A percentile compares a stretch with the other conserved stretches of the same genome.
phyloP scores from a whole-genome alignment of 345 rosid species.

The Aethionema arabicum region DNA sequence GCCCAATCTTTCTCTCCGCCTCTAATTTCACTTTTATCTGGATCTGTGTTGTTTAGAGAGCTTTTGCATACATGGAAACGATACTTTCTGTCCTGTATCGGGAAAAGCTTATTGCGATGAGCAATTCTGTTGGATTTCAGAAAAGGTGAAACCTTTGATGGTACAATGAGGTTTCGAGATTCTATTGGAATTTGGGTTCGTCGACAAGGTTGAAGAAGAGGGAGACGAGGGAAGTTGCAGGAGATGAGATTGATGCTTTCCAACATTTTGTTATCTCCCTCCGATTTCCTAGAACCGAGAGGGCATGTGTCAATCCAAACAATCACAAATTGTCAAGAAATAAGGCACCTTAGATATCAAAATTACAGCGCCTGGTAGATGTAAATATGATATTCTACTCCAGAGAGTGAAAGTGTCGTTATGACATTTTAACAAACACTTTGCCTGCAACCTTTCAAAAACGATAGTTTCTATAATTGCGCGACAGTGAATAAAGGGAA shows the following conservation, averaged over 20 bases:
- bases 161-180: constrained; percentile 3
- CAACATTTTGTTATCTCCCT: constrained; percentile 39
- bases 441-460: constrained; percentile 24
- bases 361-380: neutral
- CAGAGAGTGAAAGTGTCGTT: constrained; percentile 8
- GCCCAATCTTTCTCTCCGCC: constrained; percentile 64
- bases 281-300: constrained; percentile 1
- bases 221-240: constrained; percentile 48
- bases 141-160: constrained; percentile 26
- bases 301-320: neutral
- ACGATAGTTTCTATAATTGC: constrained; percentile 1
- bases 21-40: constrained; percentile 41
- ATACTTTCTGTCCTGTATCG: constrained; percentile 29
- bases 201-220: constrained; percentile 36
- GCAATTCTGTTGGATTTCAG: constrained; percentile 21
- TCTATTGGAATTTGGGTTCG: constrained; percentile 6
- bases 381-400: neutral
- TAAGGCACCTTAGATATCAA: constrained; percentile 8
- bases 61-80: constrained; percentile 43
- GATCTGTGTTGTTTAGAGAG: constrained; percentile 47
- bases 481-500: neutral
- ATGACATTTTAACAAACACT: constrained; percentile 28
- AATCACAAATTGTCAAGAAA: constrained; percentile 2
- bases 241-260: constrained; percentile 49
- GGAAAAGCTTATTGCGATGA: constrained; percentile 3